Base-by-base conservation (phyloP, 2,329 filamentous ascomycete species). In the Aspergillus fumigatus region DNA sequence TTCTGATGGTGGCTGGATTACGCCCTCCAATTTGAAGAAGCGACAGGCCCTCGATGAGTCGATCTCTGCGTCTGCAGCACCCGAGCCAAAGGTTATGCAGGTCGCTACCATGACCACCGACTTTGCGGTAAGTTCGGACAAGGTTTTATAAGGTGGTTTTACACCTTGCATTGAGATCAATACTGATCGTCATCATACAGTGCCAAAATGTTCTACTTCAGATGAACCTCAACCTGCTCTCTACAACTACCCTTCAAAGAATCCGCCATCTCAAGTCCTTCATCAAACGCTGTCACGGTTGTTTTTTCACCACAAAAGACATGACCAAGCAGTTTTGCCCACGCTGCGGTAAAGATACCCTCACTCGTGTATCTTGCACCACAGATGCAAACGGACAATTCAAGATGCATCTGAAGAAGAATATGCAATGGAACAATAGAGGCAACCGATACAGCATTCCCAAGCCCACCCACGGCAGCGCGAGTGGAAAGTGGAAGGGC, bases 341-440 rank as follows among this genome's bases (percentile, higher is more conserved):
- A 1, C 84, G 87, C 51, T 99, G 94, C 73, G 94, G 94, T 11
- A 91, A 95, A 71, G 83, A 90, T 1, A 93, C 92, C 0, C 81
- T 99, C 25, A 91, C 88, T 7, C 86, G 93, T 60, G 89, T 92
- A 0, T 88, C 88, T 25, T 97, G 92, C 81, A 89, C 88, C 27
- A 97, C 92, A 3, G 88, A 92, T 67, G 80, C 85, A 26, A 83
- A 86, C 51, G 94, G 94, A 52, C 85, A 87, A 65, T 95, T 97
- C 77, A 86, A 83, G 57, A 76, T 99, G 58, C 90, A 97, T 71
- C 80, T 99, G 58, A 96, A 96, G 80, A 88, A 87, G 75, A 96
- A 96, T 74, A 96, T 94, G 80, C 91, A 97, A 76, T 96, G 88
- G 87, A 97, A 96, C 76, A 96, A 88, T 64, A 84, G 92, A 25